Percentiles rank a stretch among this genome's conserved stretches.
These are phyloP conservation scores for Lophium mytilinum DNA, from an alignment of 495 filamentous ascomycete genomes.

Conservation along the genomic window DNA sequence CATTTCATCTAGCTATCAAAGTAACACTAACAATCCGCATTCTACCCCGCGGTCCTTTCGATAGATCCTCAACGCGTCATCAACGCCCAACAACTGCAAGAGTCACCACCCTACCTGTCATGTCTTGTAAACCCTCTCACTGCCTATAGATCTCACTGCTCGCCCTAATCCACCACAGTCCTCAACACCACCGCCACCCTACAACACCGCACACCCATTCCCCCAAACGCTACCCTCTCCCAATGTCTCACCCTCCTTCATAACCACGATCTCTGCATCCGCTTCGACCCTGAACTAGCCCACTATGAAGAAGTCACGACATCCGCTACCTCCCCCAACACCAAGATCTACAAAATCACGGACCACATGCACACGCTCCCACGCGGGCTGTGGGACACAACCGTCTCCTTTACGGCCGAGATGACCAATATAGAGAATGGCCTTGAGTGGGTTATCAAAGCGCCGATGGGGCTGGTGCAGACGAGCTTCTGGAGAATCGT, in stretches of 20 bases:
- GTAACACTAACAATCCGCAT: too few species aligned
- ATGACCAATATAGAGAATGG: conserved; percentile 20
- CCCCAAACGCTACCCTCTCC: conserved; percentile 4
- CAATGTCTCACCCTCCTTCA: conserved; percentile 5
- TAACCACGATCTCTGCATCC: conserved; percentile 23
- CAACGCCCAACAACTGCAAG: too few species aligned
- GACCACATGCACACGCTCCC: conserved; percentile 26
- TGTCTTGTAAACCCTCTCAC: conserved; percentile 8
- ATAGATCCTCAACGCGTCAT: too few species aligned
- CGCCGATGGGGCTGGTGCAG: conserved; percentile 20
- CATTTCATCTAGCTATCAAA: too few species aligned
- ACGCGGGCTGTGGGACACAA: conserved; percentile 19
- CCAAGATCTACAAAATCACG: conserved; percentile 25
- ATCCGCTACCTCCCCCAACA: conserved; percentile 3
- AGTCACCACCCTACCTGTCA: not conserved
- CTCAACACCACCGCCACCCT: conserved; percentile 19
- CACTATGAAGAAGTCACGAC: conserved; percentile 16
- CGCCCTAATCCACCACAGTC: not conserved
- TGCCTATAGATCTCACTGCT: not conserved
- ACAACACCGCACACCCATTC: conserved; percentile 21
- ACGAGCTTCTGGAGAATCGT: conserved; percentile 15
- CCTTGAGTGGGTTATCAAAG: conserved; percentile 21
- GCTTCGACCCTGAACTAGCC: conserved; percentile 22
- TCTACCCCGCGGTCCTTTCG: too few species aligned
- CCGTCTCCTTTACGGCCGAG: conserved; percentile 15